Evolutionary conservation across 164 flowering plant genomes (phyloP).

Genomic region (Malania oleifera): DNA sequence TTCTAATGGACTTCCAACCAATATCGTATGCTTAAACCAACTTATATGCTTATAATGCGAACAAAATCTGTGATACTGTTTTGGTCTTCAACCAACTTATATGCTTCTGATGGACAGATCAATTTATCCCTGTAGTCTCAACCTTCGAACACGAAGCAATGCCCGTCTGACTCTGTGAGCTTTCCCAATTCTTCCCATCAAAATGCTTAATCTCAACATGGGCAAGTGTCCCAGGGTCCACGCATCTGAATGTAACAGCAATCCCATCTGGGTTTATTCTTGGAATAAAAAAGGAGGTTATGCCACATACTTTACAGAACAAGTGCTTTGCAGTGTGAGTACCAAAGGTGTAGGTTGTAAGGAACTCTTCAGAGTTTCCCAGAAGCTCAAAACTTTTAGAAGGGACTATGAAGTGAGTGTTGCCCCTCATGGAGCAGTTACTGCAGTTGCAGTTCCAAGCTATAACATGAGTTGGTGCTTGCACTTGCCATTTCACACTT

Average conservation of each 20-base stretch:
- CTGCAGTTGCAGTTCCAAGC: slow-evolving; percentile 9
- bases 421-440: slow-evolving; percentile 5
- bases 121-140: too few species aligned
- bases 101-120: too few species aligned
- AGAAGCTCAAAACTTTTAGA: background rate
- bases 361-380: slow-evolving; percentile 3
- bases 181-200: slow-evolving; percentile 6
- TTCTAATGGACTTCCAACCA: too few species aligned
- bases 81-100: too few species aligned
- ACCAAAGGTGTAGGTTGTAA: slow-evolving; percentile 5
- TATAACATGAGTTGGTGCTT: background rate
- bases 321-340: slow-evolving; percentile 8
- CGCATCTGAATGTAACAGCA: slow-evolving; percentile 4
- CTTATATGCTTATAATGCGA: too few species aligned
- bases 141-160: slow-evolving; percentile 4
- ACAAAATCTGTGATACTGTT: too few species aligned
- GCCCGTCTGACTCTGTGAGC: background rate
- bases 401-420: slow-evolving; percentile 3
- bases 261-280: background rate
- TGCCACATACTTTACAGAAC: slow-evolving; percentile 6
- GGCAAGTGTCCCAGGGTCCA: slow-evolving; percentile 5
- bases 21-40: too few species aligned
- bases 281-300: slow-evolving; percentile 5
- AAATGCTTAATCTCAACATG: slow-evolving; percentile 8
- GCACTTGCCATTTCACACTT: slow-evolving; percentile 3